Evolutionary conservation across 257 asterid species (phyloP).

Genomic region (Solanum pennellii): DNA sequence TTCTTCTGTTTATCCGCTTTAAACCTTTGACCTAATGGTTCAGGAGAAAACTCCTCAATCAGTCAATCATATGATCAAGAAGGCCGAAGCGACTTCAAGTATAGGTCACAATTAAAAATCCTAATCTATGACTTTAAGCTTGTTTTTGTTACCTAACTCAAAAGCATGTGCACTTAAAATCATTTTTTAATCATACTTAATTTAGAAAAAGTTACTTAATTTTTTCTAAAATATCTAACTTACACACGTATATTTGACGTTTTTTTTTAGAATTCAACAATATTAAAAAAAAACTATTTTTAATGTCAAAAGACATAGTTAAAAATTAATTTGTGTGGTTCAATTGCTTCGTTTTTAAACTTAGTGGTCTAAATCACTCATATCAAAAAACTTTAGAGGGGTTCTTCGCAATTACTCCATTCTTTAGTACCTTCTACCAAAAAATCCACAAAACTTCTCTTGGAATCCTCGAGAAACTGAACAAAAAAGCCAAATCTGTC

Average conservation of each 20-base stretch:
- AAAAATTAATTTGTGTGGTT: background rate
- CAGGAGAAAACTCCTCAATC: accelerated
- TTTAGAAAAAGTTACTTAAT: background rate
- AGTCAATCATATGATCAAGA: background rate
- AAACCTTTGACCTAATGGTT: accelerated
- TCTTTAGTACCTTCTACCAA: background rate
- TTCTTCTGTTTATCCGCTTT: accelerated
- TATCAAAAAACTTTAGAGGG: background rate
- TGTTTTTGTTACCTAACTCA: background rate
- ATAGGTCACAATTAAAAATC: background rate
- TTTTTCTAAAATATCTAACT: too few relatives aligned
- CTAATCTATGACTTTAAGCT: too few relatives aligned
- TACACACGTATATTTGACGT: background rate
- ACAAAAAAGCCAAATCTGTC: background rate
- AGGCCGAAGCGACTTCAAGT: background rate
- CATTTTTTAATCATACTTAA: too few relatives aligned
- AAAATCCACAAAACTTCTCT: background rate
- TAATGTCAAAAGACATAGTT: background rate
- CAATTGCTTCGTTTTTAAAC: background rate
- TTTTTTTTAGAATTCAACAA: background rate
- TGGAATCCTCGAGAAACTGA: background rate
- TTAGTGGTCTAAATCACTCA: background rate
- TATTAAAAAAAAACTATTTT: background rate
- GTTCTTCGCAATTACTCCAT: background rate
- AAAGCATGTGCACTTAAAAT: background rate